These are phyloP conservation scores for Triticum urartu DNA, from an alignment of 176 grass and related monocot genomes.

Conservation along the genomic window DNA sequence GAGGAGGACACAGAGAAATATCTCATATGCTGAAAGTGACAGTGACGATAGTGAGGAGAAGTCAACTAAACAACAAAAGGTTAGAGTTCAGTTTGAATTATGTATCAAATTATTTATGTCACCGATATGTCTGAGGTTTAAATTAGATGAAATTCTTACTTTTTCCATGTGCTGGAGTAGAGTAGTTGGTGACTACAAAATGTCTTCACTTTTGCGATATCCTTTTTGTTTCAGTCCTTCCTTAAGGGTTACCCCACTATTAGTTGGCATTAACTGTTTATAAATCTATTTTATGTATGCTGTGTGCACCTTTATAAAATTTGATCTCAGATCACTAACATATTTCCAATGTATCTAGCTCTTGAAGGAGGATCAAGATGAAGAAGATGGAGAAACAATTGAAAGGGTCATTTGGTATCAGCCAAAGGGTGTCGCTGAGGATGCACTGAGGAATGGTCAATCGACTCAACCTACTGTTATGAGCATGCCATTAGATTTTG, in stretches of 20 bases:
- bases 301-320: background rate
- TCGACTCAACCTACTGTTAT: conserved; percentile 69
- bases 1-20: conserved; percentile 68
- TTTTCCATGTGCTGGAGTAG: background rate
- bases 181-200: background rate
- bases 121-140: background rate
- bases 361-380: conserved; percentile 79
- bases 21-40: conserved; percentile 99
- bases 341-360: conserved; percentile 33
- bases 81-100: conserved; percentile 26
- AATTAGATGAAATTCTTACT: background rate
- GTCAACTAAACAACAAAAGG: conserved; percentile 77
- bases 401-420: conserved; percentile 98
- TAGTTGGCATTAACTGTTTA: background rate
- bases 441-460: conserved; percentile 63
- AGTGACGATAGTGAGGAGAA: conserved; percentile 90
- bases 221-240: conserved; percentile 4
- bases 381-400: conserved; percentile 84
- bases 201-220: background rate
- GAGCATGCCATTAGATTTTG: conserved; percentile 53
- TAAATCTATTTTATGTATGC: conserved; percentile 4
- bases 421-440: conserved; percentile 71
- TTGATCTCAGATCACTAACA: background rate
- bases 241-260: background rate
- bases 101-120: conserved; percentile 22